Evolutionary conservation across 805 yeast species (phyloP), one percentile per base, ranked within the genome.

Genomic region (Debaryomyces castellii): DNA sequence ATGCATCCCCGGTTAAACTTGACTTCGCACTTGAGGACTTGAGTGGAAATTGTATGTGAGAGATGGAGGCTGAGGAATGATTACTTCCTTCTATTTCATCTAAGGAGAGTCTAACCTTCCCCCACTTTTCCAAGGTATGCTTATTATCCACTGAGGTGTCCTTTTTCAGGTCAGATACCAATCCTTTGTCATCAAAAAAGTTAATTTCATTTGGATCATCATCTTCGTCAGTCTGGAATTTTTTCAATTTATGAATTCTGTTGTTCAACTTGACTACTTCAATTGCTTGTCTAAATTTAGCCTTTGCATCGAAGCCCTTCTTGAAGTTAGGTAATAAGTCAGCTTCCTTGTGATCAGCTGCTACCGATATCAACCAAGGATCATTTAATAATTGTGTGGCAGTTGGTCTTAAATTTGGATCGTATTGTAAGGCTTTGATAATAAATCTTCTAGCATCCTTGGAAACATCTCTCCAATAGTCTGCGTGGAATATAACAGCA

Each of bases 391-490:
- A 66, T 51, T 85, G 77, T 2, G 67, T 57, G 0, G 89, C 86
- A 1, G 92, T 82, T 2, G 89, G 85, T 55, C 97, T 76, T 41
- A 76, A 68, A 2, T 67, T 70, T 5, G 91, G 91, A 55, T 87
- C 78, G 34, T 81, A 76, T 47, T 82, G 84, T 43, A 92, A 73
- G 45, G 90, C 84, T 55, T 78, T 74, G 47, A 82, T 68, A 45
- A 92, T 88, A 54, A 92, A 89, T 28, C 81, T 71, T 52, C 89
- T 83, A 5, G 98, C 98, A 40, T 83, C 90, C 37, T 76, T 75
- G 11, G 94, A 83, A 17, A 94, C 85, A 45, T 81, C 78, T 47
- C 76, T 76, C 98, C 98, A 94, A 71, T 90, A 89, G 50, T 83
- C 87, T 23, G 81, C 80, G 62, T 90, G 96, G 72, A 92, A 92